Base-by-base conservation (phyloP, 768 basidiomycete species). In the Podaxis sp. region DNA sequence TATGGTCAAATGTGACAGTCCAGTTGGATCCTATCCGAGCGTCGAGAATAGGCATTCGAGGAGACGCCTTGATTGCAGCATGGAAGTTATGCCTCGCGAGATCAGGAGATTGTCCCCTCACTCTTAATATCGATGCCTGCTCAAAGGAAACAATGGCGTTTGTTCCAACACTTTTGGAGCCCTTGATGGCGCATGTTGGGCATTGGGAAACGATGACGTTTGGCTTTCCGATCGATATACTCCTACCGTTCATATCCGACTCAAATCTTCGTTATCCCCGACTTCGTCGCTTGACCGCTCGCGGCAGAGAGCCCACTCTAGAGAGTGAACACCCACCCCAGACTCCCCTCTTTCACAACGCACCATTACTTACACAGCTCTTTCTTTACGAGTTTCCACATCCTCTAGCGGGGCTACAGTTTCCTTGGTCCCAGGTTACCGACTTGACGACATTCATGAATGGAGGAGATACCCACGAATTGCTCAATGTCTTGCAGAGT, bases 381-480 rank as follows among this genome's bases (percentile, higher is more conserved):
- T 13, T 1, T 9, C 19, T 61, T 7, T 15, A 15, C n/a, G 39
- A 46, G 13, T 48, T 61, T 15, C 9, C 19, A 0, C 55, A 55
- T 46, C 19, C 19, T 8, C 42, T 19, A 8, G 17, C n/a, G 11
- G 17, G 30, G 42, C 30, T 61, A 9, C 5, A 15, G 28, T 19
- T 61, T 36, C 52, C 61, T 36, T 61, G 61, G 61, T 42, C 53
- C 15, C 61, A 55, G 30, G 55, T 61, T 8, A 48, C 61, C 13
- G 28, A 61, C 11, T 44, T 55, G 19, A 13, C 24, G 11, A 36
- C 28, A 5, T 12, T 2, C 4, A 19, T 44, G 61, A 30, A 36
- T 24, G 3, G 11, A 1, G 53, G 52, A 12, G n/a, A 36, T n/a
- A 8, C 26, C 17, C 22, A 46, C 13, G 42, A 61, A 9, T 42